phyloP scores from a whole-genome alignment of 2,329 filamentous ascomycete species.

The Fusarium subglutinans region DNA sequence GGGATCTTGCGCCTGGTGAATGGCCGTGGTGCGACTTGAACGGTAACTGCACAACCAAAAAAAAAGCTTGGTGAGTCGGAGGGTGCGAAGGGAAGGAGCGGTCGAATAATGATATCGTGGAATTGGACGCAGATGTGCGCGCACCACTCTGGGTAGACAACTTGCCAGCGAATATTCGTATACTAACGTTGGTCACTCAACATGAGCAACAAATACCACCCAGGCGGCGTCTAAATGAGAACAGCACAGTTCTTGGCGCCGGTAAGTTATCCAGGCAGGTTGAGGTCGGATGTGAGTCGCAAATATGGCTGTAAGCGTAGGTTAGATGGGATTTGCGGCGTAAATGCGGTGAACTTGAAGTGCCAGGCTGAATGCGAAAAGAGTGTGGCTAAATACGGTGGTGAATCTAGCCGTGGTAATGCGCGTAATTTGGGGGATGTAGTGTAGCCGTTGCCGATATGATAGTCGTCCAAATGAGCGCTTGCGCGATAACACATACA shows the following conservation, averaged over 20 bases:
- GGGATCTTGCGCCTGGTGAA: slow-evolving; percentile 19
- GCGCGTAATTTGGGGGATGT: slow-evolving; percentile 13
- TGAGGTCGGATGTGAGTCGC: slow-evolving; percentile 12
- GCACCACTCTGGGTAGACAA: slow-evolving; percentile 1
- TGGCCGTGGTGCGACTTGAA: background rate
- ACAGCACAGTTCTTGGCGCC: background rate
- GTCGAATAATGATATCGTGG: background rate
- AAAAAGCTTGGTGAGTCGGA: background rate
- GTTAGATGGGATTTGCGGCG: slow-evolving; percentile 25
- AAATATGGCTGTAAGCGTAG: slow-evolving; percentile 19
- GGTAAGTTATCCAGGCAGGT: background rate
- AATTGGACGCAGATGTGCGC: background rate
- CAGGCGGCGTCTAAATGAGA: background rate
- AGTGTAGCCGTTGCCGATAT: slow-evolving; percentile 24
- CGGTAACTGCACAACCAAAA: background rate
- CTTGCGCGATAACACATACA: slow-evolving; percentile 31
- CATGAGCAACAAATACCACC: background rate
- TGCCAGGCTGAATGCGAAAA: slow-evolving; percentile 17
- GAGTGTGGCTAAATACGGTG: slow-evolving; percentile 10
- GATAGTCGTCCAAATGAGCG: background rate
- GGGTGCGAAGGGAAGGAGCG: background rate
- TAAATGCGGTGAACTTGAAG: slow-evolving; percentile 25
- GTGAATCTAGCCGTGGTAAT: slow-evolving; percentile 14
- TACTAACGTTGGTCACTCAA: slow-evolving; percentile 2
- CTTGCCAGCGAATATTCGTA: slow-evolving; percentile 8